These are phyloP conservation scores for Lipomyces sp. DNA, from an alignment of 805 yeast species.

Conservation along the genomic window DNA sequence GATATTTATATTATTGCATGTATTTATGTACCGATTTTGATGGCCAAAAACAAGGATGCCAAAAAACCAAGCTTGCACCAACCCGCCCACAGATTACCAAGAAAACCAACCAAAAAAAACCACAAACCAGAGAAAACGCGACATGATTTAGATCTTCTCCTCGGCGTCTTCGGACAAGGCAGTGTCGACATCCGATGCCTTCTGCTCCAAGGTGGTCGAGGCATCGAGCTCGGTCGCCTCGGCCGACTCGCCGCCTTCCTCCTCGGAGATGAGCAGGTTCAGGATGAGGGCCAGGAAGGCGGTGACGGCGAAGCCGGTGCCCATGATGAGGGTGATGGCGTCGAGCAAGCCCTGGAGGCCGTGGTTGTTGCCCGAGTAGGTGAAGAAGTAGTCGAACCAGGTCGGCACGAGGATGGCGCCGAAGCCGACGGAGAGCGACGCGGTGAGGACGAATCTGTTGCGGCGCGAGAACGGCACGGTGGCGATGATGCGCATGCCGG, in stretches of 20 bases:
- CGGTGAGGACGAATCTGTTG: constrained; percentile 69
- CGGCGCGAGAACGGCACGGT: constrained; percentile 57
- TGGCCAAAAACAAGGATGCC: no score
- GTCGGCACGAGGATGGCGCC: constrained; percentile 62
- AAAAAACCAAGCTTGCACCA: no score
- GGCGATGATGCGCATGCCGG: constrained; percentile 66
- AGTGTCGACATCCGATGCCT: no score
- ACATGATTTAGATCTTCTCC: no score
- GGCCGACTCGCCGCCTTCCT: constrained; percentile 34
- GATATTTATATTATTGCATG: no score
- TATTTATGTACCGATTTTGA: no score
- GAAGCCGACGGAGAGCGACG: constrained; percentile 60
- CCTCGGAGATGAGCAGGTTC: constrained; percentile 62
- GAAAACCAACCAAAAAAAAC: no score
- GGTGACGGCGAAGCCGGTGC: constrained; percentile 68
- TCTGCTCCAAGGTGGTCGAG: no score
- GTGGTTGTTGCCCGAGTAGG: constrained; percentile 59
- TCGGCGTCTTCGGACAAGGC: no score
- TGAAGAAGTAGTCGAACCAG: constrained; percentile 65
- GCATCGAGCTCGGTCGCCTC: constrained; percentile 25
- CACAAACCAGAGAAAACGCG: no score
- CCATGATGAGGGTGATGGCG: constrained; percentile 67
- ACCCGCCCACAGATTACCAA: no score
- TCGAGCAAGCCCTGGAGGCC: constrained; percentile 59
- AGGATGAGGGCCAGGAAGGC: constrained; percentile 62